phyloP scores from a whole-genome alignment of 2,329 filamentous ascomycete genomes.

The Sporothrix mexicana region DNA sequence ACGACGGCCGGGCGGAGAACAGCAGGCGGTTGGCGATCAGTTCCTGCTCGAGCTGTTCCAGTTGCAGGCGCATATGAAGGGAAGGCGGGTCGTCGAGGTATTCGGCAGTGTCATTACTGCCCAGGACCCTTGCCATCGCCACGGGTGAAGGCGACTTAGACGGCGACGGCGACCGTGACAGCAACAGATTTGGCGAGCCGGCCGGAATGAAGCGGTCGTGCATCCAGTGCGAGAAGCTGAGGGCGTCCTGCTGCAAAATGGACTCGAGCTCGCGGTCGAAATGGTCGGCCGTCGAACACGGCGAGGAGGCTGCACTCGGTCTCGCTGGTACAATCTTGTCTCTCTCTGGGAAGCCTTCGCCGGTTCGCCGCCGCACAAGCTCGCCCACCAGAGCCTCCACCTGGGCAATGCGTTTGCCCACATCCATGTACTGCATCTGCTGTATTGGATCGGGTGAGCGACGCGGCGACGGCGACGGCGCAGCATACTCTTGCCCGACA shows the following conservation, averaged over 20 bases:
- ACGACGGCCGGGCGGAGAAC: background rate
- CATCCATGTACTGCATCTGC: constrained; percentile 19
- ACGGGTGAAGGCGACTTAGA: background rate
- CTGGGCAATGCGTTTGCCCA: constrained; percentile 37
- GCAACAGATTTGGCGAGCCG: background rate
- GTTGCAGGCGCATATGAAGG: constrained; percentile 1
- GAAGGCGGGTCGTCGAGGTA: background rate
- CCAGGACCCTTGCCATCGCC: background rate
- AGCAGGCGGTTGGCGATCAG: constrained; percentile 13
- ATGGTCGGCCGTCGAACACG: background rate
- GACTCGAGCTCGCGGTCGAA: constrained; percentile 25
- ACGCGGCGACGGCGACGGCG: constrained; percentile 18
- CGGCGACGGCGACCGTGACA: background rate
- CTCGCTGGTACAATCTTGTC: background rate
- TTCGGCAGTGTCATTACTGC: too few species aligned
- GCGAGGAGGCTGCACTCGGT: background rate
- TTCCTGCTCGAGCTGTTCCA: constrained; percentile 21
- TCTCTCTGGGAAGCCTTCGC: background rate
- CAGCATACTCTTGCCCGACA: constrained; percentile 52
- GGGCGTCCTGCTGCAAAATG: constrained; percentile 8
- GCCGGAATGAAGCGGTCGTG: constrained; percentile 16
- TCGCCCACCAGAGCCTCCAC: constrained; percentile 48
- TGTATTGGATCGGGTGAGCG: constrained; percentile 29
- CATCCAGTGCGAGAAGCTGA: constrained; percentile 28
- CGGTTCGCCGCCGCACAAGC: constrained; percentile 39